These are phyloP conservation scores for Chaetomium tenue DNA, from an alignment of 495 filamentous ascomycete genomes.

Conservation along the genomic window DNA sequence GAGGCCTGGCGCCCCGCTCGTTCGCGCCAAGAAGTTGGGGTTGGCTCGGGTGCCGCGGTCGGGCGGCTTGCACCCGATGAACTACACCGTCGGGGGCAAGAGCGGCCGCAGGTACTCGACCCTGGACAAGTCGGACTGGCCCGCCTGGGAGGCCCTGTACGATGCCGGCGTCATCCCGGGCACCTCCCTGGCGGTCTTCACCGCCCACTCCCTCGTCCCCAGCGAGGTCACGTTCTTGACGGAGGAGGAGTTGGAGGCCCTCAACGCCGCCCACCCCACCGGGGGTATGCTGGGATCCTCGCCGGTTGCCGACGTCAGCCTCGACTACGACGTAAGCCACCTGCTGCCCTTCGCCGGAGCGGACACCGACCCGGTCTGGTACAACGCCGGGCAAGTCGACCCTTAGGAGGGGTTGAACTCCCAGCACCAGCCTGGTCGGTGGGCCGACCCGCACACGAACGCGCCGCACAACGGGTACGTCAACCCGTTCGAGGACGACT, in stretches of 20 bases:
- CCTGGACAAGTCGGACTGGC: slow-evolving; percentile 2
- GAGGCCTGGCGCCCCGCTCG: background rate
- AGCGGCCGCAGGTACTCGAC: background rate
- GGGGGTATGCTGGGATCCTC: background rate
- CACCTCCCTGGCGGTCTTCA: background rate
- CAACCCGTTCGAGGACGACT: background rate
- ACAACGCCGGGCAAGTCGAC: background rate
- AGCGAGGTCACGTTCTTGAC: background rate
- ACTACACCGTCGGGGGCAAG: background rate
- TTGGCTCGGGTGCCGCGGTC: background rate
- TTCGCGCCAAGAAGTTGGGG: background rate
- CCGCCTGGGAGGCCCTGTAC: background rate
- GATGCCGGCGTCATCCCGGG: background rate
- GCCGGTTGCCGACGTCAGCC: background rate
- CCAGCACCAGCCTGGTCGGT: background rate
- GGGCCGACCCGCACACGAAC: background rate
- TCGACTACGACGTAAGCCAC: background rate
- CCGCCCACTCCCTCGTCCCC: background rate
- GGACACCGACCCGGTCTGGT: background rate
- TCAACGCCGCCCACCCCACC: background rate
- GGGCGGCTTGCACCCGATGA: background rate
- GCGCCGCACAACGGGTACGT: background rate
- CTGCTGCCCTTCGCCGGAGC: background rate
- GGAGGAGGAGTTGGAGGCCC: background rate
- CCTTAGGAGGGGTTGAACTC: background rate